Base-by-base conservation (phyloP, 306 rosid species). In the Sicyos baderoa region DNA sequence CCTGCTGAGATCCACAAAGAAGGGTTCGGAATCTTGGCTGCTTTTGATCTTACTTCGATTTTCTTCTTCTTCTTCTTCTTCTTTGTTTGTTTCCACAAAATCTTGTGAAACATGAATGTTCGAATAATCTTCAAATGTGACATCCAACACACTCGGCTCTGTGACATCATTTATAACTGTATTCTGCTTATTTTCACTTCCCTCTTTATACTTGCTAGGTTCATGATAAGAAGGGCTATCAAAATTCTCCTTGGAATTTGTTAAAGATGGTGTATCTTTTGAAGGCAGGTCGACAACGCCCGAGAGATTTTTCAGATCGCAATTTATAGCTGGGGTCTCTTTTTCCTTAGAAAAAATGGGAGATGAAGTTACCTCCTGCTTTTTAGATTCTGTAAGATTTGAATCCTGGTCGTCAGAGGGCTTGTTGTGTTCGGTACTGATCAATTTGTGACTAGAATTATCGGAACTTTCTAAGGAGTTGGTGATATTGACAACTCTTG, bases 51-150 rank as follows among this genome's bases (percentile, higher is more conserved):
- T 78, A 72, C 23, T 64, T n/a, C n/a, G 72, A 78, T 76, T 37
- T 37, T 37, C 77, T 65, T 78, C 79, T 69, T 73, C 85, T 72
- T 40, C 70, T n/a, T n/a, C n/a, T n/a, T n/a, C n/a, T 62, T 62
- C 69, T 42, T 78, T 76, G 68, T 61, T 68, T 22, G 51, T 51
- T 56, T 84, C 80, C 35, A 54, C 50, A 16, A 77, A 78, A 69
- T 81, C 87, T 17, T 71, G 76, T 23, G 87, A 78, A 48, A 76
- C 25, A 7, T 48, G 75, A 49, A 66, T 64, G 23, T 78, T 67
- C 17, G 76, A 78, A 72, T 71, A 81, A 21, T 81, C 83, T 22
- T 71, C 78, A 55, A 54, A 84, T 3, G 78, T 76, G 49, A 48
- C 79, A 7, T 81, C 85, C 59, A 78, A 10, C 69, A 73, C 83